Evolutionary conservation across 2,329 filamentous ascomycete species (phyloP), one percentile per base, ranked within the genome.

Genomic region (Lasiodiplodia theobromae): DNA sequence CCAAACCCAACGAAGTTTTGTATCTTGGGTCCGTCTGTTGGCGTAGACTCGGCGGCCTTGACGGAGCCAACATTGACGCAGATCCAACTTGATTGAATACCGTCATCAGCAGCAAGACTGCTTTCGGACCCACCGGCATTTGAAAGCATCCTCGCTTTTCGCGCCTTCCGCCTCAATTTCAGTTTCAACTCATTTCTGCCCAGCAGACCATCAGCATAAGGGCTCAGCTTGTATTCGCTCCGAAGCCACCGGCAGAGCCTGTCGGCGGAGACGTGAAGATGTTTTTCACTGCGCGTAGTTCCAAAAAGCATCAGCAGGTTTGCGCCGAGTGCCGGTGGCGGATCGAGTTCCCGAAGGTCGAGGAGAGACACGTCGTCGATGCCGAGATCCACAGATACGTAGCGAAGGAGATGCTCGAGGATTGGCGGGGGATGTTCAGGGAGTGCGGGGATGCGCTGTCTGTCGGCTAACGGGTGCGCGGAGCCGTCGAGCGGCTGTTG

Each of bases 261-360:
- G 76, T 97, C 94, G 0, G 94, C 93, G 1, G 93, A 93, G 25
- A 97, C 91, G 76, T 97, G 95, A 44, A 99, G 84, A 82, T 99
- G 96, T 65, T 95, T 94, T 79, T 97, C 93, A 74, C 93, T 96
- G 69, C 96, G 91, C 16, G 95, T 93, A 10, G 94, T 97, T 51
- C 92, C 94, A 71, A 99, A 89, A 37, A 99, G 82, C 96, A 98
- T 98, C 66, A 99, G 86, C 34, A 97, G 86, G 74, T 95, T 94
- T 2, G 92, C 88, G 1, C 96, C 96, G 1, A 99, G 86, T 0
- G 94, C 94, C 0, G 95, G 90, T 0, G 94, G 92, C 0, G 94
- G 94, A 73, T 97, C 92, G 62, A 98, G 85, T 47, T 88, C 83
- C 68, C 96, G 92, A 38, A 99, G 85, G 76, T 99, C 96, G 58